Evolutionary conservation across 176 grass and related monocot genomes (phyloP).

Genomic region (Hordeum vulgare): MorexV3_pseudomolecules_assembly NC_058524.1:57830552-57831051

Average conservation of each 20-base stretch:
- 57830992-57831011: not conserved
- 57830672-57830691: not conserved
- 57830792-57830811: not conserved
- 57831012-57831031: conserved; percentile 9
- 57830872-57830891: not conserved
- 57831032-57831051: not conserved
- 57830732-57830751: not conserved
- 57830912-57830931: not conserved
- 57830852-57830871: not conserved
- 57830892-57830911: not conserved
- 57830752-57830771: not conserved
- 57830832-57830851: not conserved
- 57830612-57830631: not conserved
- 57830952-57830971: not conserved
- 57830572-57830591: conserved; percentile 34
- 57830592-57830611: not conserved
- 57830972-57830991: not conserved
- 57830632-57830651: conserved; percentile 6
- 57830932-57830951: not conserved
- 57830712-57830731: not conserved
- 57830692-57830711: not conserved
- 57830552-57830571: conserved; percentile 14
- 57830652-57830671: not conserved
- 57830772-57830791: not conserved
- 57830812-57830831: not conserved